Evolutionary conservation across 129 eudicot species (phyloP).

Genomic region (Solidago caesia): DNA sequence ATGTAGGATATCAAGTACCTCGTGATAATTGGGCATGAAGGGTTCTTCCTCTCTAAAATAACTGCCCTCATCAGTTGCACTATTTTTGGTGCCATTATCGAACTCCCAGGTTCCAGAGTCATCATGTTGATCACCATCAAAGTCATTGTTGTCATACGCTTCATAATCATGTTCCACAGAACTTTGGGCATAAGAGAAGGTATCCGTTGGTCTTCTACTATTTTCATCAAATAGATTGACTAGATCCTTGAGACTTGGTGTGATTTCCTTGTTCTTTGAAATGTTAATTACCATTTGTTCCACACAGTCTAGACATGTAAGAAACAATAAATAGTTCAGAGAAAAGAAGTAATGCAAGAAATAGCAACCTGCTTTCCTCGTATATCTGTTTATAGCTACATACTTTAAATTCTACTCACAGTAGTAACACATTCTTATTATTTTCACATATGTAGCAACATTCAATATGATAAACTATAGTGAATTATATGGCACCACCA

Average conservation of each 20-base stretch:
- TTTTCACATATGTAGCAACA: neutral
- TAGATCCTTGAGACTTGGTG: conserved; percentile 72
- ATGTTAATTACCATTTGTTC: conserved; percentile 65
- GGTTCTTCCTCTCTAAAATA: conserved; percentile 57
- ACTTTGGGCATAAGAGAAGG: conserved; percentile 38
- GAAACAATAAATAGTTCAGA: conserved; percentile 15
- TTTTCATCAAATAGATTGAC: conserved; percentile 56
- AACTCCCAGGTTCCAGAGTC: conserved; percentile 48
- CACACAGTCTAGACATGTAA: conserved; percentile 47
- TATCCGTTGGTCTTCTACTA: conserved; percentile 44
- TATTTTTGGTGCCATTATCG: conserved; percentile 47
- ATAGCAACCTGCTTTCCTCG: conserved; percentile 1
- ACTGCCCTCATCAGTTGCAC: conserved; percentile 42
- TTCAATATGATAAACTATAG: neutral
- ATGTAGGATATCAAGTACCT: conserved; percentile 41
- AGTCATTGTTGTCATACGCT: conserved; percentile 29
- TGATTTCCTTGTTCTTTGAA: conserved; percentile 51
- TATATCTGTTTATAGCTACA: conserved; percentile 9
- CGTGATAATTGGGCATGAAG: conserved; percentile 40
- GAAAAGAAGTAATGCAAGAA: neutral
- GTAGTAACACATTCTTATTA: neutral
- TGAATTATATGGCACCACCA: neutral
- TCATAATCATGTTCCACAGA: conserved; percentile 39
- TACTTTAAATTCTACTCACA: neutral
- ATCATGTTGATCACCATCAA: conserved; percentile 48